phyloP scores from a whole-genome alignment of 1,139 yeast genomes.

The Geotrichum citri-aurantii region DNA sequence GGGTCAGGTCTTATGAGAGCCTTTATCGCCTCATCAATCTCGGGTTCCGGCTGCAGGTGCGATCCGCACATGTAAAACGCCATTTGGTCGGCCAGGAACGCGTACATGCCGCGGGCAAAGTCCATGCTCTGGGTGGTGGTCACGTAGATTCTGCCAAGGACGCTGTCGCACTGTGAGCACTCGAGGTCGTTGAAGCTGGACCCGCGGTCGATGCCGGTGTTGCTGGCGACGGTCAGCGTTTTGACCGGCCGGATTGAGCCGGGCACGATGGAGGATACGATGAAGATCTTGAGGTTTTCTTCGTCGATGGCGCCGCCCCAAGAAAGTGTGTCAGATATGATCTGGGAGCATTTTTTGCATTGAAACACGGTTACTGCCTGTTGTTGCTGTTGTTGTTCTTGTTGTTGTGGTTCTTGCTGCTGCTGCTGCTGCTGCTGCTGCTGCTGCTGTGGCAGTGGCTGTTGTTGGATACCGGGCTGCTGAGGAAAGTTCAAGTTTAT shows the following conservation, averaged over 20 bases:
- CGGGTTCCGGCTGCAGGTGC: background rate
- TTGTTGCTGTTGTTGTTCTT: background rate
- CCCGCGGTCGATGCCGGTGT: constrained; percentile 9
- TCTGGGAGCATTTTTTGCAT: constrained; percentile 13
- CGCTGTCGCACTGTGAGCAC: constrained; percentile 6
- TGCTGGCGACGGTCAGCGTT: background rate
- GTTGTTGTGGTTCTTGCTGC: background rate
- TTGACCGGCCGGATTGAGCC: constrained; percentile 4
- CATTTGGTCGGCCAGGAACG: constrained; percentile 11
- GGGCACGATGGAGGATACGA: constrained; percentile 12
- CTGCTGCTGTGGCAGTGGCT: background rate
- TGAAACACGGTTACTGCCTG: constrained; percentile 12
- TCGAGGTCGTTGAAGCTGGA: constrained; percentile 6
- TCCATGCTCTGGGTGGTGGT: constrained; percentile 16
- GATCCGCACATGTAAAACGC: constrained; percentile 10
- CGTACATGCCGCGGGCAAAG: constrained; percentile 13
- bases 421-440: background rate
- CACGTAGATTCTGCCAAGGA: constrained; percentile 13
- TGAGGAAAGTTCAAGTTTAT: background rate
- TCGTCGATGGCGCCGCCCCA: constrained; percentile 14
- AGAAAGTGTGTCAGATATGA: constrained; percentile 13
- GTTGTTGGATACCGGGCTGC: background rate
- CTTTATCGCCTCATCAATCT: constrained; percentile 3
- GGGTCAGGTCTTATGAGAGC: constrained; percentile 15
- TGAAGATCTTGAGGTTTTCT: constrained; percentile 11